phyloP scores from a whole-genome alignment of 495 filamentous ascomycete genomes.

The Darksidea phi region DNA sequence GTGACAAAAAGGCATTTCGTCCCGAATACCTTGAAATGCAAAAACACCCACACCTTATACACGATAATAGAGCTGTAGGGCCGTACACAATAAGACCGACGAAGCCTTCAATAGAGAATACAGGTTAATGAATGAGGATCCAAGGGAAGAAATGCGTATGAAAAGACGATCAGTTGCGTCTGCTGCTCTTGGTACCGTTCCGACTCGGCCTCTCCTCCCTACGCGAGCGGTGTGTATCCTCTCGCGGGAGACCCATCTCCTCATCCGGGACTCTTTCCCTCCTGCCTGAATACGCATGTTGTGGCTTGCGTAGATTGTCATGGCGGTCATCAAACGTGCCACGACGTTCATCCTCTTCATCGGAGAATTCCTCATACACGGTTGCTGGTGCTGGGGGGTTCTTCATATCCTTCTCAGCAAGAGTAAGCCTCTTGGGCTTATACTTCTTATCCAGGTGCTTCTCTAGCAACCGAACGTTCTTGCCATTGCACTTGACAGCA shows the following conservation, averaged over 20 bases:
- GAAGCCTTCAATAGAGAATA: too few species aligned
- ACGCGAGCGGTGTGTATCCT: background rate
- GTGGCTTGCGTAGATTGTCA: conserved; percentile 12
- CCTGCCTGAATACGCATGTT: conserved; percentile 14
- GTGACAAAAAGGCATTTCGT: too few species aligned
- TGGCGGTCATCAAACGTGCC: conserved; percentile 8
- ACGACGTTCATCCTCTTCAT: conserved; percentile 32
- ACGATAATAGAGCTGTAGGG: too few species aligned
- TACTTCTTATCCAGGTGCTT: conserved; percentile 40
- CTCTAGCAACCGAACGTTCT: conserved; percentile 42
- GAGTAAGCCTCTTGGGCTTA: conserved; percentile 36
- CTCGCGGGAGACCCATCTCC: conserved; percentile 22
- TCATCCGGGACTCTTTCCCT: conserved; percentile 14
- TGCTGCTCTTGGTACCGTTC: conserved; percentile 12
- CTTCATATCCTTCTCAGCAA: conserved; percentile 13
- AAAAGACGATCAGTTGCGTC: conserved; percentile 1
- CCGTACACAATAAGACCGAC: too few species aligned
- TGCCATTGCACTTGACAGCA: conserved; percentile 42
- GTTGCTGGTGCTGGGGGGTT: conserved; percentile 40
- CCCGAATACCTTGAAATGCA: too few species aligned
- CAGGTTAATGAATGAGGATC: too few species aligned
- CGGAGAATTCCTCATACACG: conserved; percentile 43
- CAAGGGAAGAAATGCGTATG: too few species aligned
- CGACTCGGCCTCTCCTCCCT: conserved; percentile 15
- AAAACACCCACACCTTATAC: too few species aligned